Base-by-base conservation (phyloP, 2,329 filamentous ascomycete species). In the Xylariomycetidae sp. region DNA sequence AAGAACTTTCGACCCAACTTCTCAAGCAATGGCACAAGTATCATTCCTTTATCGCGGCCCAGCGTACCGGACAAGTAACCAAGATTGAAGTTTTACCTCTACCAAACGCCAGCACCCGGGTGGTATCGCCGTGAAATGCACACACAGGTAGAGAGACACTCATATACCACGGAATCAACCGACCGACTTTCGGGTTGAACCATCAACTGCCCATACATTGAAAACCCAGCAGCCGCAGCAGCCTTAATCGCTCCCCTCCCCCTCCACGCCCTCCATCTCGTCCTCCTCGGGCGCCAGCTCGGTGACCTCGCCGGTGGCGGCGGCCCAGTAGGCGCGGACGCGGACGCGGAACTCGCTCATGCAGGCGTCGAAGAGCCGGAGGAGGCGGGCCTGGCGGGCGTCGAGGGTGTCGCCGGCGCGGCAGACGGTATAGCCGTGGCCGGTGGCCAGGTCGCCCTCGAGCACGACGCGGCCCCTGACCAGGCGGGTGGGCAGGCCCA, bases 351-450 rank as follows among this genome's bases (percentile, higher is more conserved):
- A 98, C 66, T 96, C 88, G 38, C 87, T 85, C 63, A 92, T 77
- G 43, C 85, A 86, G 37, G 95, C 77, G 33, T 87, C 83, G 64
- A 98, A 96, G 52, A 95, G 72, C 76, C 96, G 96, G 61, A 98
- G 63, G 55, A 98, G 66, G 44, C 88, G 82, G 37, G 92, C 95
- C 72, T 98, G 92, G 50, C 90, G 76, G 47, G 85, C 89, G 62
- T 95, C 89, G 47, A 98, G 65, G 27, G 79, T 72, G 56, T 95
- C 78, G 9, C 90, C 92, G 60, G 88, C 81, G 53, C 79, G 79
- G 66, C 90, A 96, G 31, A 98, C 79, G 8, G 72, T 72, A 57
- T 89, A 93, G n/a, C 66, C 67, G 34, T 68, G 64, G 27, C 58
- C 65, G 36, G 62, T 55, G 31, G 55, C 56, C 7, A 47, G 53